phyloP scores from a whole-genome alignment of 176 grass and related monocot species.

The Aegilops longissima region DNA sequence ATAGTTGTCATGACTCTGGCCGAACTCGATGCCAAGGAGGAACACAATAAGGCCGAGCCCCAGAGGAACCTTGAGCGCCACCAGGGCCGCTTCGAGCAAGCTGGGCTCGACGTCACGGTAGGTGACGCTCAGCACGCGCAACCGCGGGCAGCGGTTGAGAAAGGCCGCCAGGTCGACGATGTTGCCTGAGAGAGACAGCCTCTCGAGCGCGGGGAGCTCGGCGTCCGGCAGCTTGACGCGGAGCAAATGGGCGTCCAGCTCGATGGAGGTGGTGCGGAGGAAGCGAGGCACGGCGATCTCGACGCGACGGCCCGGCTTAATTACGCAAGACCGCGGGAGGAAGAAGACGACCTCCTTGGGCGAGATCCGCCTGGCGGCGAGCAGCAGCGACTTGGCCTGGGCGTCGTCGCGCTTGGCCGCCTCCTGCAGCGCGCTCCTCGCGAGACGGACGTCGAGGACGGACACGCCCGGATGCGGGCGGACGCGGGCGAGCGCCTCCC shows the following conservation, averaged over 20 bases:
- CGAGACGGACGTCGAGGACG: neutral
- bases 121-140: neutral
- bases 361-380: neutral
- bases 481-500: neutral
- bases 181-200: neutral
- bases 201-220: neutral
- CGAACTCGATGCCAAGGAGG: neutral
- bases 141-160: neutral
- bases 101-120: neutral
- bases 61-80: neutral
- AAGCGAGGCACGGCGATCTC: neutral
- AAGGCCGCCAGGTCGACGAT: neutral
- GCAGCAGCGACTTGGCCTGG: neutral
- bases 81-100: neutral
- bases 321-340: rapidly evolving
- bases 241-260: neutral
- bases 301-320: neutral
- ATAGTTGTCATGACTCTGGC: neutral
- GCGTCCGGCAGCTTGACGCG: neutral
- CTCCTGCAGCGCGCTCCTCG: neutral
- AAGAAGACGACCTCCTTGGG: neutral
- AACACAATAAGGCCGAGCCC: neutral
- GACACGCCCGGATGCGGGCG: neutral
- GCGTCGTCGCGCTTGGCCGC: neutral
- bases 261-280: neutral